Conservation (phyloP, 2,329 filamentous ascomycete genomes). For the Aureobasidium sp. region DNA sequence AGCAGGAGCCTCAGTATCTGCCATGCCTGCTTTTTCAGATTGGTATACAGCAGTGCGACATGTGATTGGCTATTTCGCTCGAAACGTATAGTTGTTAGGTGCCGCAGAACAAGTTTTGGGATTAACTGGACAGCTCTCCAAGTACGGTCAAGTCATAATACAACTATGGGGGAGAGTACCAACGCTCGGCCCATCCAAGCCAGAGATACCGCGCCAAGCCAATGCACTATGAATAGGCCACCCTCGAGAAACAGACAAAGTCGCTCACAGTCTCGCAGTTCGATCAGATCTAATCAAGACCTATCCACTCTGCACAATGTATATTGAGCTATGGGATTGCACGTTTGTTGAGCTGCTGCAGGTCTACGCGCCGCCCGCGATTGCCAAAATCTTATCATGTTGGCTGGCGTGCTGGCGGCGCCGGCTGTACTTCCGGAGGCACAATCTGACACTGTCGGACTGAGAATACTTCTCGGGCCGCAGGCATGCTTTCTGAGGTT, state of each 20-base stretch:
- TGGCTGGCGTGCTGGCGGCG: not conserved
- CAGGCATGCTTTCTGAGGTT: not conserved
- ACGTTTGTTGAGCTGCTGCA: not conserved
- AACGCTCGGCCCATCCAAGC: not conserved
- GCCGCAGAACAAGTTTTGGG: not conserved
- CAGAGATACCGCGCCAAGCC: not conserved
- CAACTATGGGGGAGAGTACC: not conserved
- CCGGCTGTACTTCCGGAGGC: not conserved
- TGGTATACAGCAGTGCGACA: not conserved
- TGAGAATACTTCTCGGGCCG: not conserved
- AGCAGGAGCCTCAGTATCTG: conserved; percentile 16
- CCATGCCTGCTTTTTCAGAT: conserved; percentile 15
- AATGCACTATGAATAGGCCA: conserved; percentile 7
- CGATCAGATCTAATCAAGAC: too few species aligned
- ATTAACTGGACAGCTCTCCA: conserved; percentile 2
- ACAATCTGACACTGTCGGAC: not conserved
- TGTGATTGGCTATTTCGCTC: not conserved
- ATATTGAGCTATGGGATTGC: not conserved
- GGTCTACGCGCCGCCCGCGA: not conserved
- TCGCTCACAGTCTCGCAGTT: too few species aligned
- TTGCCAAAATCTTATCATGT: not conserved
- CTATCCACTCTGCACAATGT: not conserved
- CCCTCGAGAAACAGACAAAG: not conserved
- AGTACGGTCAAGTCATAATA: not conserved
- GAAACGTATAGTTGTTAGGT: not conserved